Evolutionary conservation across 495 filamentous ascomycete genomes (phyloP), one percentile per base, ranked within the genome.

Genomic region (Hyphodiscus hymeniophilus): DNA sequence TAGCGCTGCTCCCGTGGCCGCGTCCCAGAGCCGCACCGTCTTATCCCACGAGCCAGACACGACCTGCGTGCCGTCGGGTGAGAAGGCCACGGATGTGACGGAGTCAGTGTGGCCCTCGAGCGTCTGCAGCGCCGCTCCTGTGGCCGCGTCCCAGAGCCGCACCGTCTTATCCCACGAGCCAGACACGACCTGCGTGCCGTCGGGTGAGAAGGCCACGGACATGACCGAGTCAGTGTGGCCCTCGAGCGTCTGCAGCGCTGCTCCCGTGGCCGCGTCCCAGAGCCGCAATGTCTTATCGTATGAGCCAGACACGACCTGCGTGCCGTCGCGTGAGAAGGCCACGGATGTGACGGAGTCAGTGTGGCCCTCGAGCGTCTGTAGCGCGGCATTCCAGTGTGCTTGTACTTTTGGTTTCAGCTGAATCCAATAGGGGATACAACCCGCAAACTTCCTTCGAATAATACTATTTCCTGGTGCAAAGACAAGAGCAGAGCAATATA

Each of bases 71-170:
- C 45, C 50, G 48, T 58, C 50, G 18, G 11, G 35, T 1, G 46
- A 40, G 38, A 48, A 48, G 22, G 36, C 36, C 3, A 48, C 36
- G 2, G 36, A 45, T 10, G 7, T 17, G 13, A 45, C 21, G n/a
- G n/a, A n/a, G n/a, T n/a, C n/a, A 22, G 3, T 23, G 38, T 50
- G 13, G 38, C 47, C 38, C 28, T 44, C 47, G 39, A 50, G 47
- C 5, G 40, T 45, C 47, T 47, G 38, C 8, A 34, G n/a, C n/a
- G n/a, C n/a, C n/a, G n/a, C n/a, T n/a, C n/a, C n/a, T n/a, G n/a
- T n/a, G n/a, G n/a, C n/a, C 15, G 34, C 8, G 41, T 65, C 46
- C 52, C 47, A 60, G 22, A 56, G 42, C 51, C 38, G 20, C 42
- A 51, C 39, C 30, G 51, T 47, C 21, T 41, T 44, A 21, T 45